Evolutionary conservation across 306 rosid genomes (phyloP).

Genomic region (Cicer chorassanicum): DNA sequence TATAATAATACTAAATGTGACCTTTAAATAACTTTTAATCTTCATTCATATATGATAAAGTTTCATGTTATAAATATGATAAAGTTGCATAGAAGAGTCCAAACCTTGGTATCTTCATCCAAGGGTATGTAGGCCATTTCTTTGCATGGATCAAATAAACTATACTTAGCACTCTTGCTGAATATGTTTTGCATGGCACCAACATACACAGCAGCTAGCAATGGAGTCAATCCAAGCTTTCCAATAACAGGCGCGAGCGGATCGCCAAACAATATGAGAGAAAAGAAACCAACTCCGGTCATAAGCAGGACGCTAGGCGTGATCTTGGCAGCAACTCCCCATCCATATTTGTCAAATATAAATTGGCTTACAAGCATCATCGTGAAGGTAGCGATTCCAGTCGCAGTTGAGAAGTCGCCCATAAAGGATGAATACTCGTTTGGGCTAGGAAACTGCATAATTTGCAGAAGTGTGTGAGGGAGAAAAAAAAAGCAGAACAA

Average conservation of each 20-base stretch:
- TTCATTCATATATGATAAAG: slow-evolving; percentile 1
- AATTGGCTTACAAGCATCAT: slow-evolving; percentile 96
- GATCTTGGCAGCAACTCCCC: slow-evolving; percentile 98
- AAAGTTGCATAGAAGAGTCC: slow-evolving; percentile 35
- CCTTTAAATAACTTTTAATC: not conserved
- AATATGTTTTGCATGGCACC: slow-evolving; percentile 99
- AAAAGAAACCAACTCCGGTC: slow-evolving; percentile 96
- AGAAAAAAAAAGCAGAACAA: not conserved
- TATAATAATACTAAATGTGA: not conserved
- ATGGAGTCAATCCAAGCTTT: slow-evolving; percentile 84
- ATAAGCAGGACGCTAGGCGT: slow-evolving; percentile 92
- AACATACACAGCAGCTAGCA: slow-evolving; percentile 97
- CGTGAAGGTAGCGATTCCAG: slow-evolving; percentile 84
- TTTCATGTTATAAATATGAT: not conserved
- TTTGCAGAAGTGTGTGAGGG: slow-evolving; percentile 6
- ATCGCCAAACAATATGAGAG: slow-evolving; percentile 79
- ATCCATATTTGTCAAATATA: slow-evolving; percentile 87
- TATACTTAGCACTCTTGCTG: slow-evolving; percentile 99
- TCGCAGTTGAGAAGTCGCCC: slow-evolving; percentile 99
- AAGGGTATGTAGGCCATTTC: slow-evolving; percentile 99
- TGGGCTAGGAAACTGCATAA: slow-evolving; percentile 94
- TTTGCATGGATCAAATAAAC: slow-evolving; percentile 97
- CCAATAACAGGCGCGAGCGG: slow-evolving; percentile 78
- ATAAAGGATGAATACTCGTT: slow-evolving; percentile 96
- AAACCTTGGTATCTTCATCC: slow-evolving; percentile 97